A percentile compares a stretch with the other conserved stretches of the same genome.
These are phyloP conservation scores for Mycogone perniciosa DNA, from an alignment of 2,329 filamentous ascomycete species.

Conservation along the genomic window DNA sequence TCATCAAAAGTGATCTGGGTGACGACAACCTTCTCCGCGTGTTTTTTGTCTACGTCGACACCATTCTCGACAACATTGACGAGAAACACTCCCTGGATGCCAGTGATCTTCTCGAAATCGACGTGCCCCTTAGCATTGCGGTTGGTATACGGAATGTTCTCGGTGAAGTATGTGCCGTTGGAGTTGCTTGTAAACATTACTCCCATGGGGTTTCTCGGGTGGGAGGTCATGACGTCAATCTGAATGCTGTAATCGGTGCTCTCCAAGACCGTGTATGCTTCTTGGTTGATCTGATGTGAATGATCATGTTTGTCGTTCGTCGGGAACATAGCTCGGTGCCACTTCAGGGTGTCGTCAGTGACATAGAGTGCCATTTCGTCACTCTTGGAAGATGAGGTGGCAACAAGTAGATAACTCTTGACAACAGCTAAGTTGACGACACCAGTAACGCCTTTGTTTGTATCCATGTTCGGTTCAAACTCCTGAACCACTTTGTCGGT, in stretches of 20 bases:
- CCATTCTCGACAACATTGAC: slow-evolving; percentile 87
- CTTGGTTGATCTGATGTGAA: slow-evolving; percentile 60
- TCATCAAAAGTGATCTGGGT: slow-evolving; percentile 93
- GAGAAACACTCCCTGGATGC: slow-evolving; percentile 86
- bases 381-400: slow-evolving; percentile 70
- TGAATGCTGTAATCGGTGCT: slow-evolving; percentile 98
- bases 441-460: slow-evolving; percentile 67
- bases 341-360: slow-evolving; percentile 72
- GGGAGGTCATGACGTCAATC: slow-evolving; percentile 77
- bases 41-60: slow-evolving; percentile 58
- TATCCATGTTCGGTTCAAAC: slow-evolving; percentile 71
- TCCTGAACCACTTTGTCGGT: slow-evolving; percentile 46
- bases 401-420: slow-evolving; percentile 81
- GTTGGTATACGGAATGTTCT: slow-evolving; percentile 89
- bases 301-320: slow-evolving; percentile 71
- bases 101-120: slow-evolving; percentile 90
- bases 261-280: slow-evolving; percentile 89
- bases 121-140: slow-evolving; percentile 69
- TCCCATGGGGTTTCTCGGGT: slow-evolving; percentile 66
- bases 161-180: slow-evolving; percentile 91
- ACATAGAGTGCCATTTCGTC: slow-evolving; percentile 91
- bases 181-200: slow-evolving; percentile 93
- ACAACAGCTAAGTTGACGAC: slow-evolving; percentile 76
- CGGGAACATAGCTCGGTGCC: slow-evolving; percentile 89
- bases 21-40: slow-evolving; percentile 59